phyloP scores from a whole-genome alignment of 2,329 filamentous ascomycete genomes.

The Proliferodiscus dingleyae region DNA sequence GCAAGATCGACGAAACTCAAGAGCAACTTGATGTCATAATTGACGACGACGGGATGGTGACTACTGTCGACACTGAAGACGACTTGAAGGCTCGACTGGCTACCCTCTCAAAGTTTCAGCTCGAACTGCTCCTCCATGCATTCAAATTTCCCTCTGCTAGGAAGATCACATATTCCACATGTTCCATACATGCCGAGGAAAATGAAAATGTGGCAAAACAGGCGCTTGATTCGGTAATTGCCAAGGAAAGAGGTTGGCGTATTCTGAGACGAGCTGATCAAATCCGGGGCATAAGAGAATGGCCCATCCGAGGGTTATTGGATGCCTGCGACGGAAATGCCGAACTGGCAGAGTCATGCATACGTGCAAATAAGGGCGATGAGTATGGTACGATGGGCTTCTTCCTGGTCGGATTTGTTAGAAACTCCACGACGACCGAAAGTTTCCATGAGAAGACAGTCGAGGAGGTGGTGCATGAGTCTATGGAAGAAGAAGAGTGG shows the following conservation, averaged over 20 bases:
- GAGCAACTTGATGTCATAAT: slow-evolving; percentile 34
- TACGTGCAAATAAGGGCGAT: slow-evolving; percentile 76
- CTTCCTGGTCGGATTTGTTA: slow-evolving; percentile 83
- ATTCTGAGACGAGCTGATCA: slow-evolving; percentile 70
- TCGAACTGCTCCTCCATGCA: slow-evolving; percentile 76
- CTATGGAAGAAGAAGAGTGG: slow-evolving; percentile 34
- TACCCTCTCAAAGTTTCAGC: slow-evolving; percentile 76
- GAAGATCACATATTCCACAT: slow-evolving; percentile 88
- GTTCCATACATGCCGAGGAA: slow-evolving; percentile 80
- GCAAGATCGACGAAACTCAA: slow-evolving; percentile 28
- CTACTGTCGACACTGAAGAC: slow-evolving; percentile 46
- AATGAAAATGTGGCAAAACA: slow-evolving; percentile 80
- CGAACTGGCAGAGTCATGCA: slow-evolving; percentile 65
- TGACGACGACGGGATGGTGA: slow-evolving; percentile 54
- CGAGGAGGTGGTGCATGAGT: slow-evolving; percentile 7
- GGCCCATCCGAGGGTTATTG: slow-evolving; percentile 59
- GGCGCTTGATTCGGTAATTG: slow-evolving; percentile 64
- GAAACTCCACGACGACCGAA: slow-evolving; percentile 30
- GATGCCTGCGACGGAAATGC: slow-evolving; percentile 46
- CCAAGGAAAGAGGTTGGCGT: slow-evolving; percentile 66
- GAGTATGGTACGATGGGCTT: slow-evolving; percentile 88
- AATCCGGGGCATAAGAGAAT: slow-evolving; percentile 68
- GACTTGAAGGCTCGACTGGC: slow-evolving; percentile 61
- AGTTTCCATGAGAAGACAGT: slow-evolving; percentile 14
- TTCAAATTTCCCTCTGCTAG: slow-evolving; percentile 71